Percentiles rank a stretch among this genome's conserved stretches.
Evolutionary conservation across 1,284 basidiomycete genomes (phyloP).

Genomic region (Trichosporon faecale): DNA sequence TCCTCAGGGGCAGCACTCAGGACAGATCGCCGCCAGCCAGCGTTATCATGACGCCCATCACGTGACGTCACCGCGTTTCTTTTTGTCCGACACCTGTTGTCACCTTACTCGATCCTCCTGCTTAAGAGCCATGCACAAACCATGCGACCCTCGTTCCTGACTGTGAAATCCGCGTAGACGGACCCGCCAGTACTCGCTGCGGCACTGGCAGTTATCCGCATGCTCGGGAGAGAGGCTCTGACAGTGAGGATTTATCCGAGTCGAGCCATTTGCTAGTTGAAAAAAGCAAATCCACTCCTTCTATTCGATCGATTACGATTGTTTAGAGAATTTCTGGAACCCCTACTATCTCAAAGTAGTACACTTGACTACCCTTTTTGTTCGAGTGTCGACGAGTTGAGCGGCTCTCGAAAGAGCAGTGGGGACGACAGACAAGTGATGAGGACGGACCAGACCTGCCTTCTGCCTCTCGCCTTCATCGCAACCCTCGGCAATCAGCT

Average conservation of each 20-base stretch:
- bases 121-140: neutral
- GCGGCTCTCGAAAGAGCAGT: too few relatives aligned
- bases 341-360: neutral
- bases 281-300: constrained; percentile 12
- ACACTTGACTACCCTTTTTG: constrained; percentile 1
- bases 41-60: neutral
- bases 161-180: neutral
- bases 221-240: constrained; percentile 12
- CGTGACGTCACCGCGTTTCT: neutral
- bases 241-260: constrained; percentile 12
- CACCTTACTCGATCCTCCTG: neutral
- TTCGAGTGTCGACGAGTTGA: too few relatives aligned
- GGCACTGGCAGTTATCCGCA: neutral
- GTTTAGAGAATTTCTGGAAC: constrained; percentile 12
- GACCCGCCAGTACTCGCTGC: neutral
- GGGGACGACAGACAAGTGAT: too few relatives aligned
- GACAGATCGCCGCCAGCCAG: neutral
- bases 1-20: neutral
- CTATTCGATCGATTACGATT: constrained; percentile 10
- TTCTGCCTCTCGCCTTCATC: too few relatives aligned
- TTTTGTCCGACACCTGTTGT: neutral
- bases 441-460: too few relatives aligned
- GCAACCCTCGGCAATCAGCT: neutral
- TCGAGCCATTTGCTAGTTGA: constrained; percentile 11
- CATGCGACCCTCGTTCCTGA: neutral